Percentiles rank a stretch among this genome's conserved stretches.
These are phyloP conservation scores for Cyanidiococcus yangmingshanensis DNA, from an alignment of 23 red algal species.

Conservation along the genomic window DNA sequence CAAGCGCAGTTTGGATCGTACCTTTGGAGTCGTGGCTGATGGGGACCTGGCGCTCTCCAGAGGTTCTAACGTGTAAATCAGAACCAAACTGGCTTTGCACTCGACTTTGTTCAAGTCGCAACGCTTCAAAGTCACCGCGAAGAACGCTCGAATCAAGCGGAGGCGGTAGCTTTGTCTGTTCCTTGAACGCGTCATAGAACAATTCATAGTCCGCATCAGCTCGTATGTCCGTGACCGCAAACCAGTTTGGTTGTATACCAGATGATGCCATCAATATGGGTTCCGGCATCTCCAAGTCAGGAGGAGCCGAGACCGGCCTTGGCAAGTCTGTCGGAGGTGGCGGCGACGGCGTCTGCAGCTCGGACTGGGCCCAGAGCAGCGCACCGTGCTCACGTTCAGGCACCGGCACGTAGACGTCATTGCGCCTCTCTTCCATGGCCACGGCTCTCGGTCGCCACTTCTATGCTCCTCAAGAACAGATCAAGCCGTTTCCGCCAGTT, in stretches of 20 bases:
- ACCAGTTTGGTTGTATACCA: slow-evolving; percentile 6
- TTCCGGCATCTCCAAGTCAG: background rate
- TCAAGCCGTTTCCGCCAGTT: too few relatives aligned
- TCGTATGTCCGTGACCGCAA: slow-evolving; percentile 38
- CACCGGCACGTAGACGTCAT: background rate
- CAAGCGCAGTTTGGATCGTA: background rate
- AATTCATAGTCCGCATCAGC: slow-evolving; percentile 52
- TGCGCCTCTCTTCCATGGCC: background rate
- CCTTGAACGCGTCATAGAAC: slow-evolving; percentile 56
- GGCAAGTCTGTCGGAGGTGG: slow-evolving; percentile 2
- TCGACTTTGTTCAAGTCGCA: background rate
- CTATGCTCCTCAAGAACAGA: too few relatives aligned
- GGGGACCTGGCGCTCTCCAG: background rate
- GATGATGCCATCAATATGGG: background rate
- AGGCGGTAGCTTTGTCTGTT: slow-evolving; percentile 47
- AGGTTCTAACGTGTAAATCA: background rate
- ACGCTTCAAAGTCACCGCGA: slow-evolving; percentile 8
- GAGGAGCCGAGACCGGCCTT: slow-evolving; percentile 5
- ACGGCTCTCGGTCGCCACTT: too few relatives aligned
- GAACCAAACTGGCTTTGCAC: background rate
- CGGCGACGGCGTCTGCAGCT: slow-evolving; percentile 2
- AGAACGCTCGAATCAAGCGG: slow-evolving; percentile 25
- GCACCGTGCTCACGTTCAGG: background rate
- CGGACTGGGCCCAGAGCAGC: background rate
- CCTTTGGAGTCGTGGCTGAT: background rate